Evolutionary conservation across 1,284 basidiomycete genomes (phyloP).

Genomic region (Melanopsichium pennsylvanicum): DNA sequence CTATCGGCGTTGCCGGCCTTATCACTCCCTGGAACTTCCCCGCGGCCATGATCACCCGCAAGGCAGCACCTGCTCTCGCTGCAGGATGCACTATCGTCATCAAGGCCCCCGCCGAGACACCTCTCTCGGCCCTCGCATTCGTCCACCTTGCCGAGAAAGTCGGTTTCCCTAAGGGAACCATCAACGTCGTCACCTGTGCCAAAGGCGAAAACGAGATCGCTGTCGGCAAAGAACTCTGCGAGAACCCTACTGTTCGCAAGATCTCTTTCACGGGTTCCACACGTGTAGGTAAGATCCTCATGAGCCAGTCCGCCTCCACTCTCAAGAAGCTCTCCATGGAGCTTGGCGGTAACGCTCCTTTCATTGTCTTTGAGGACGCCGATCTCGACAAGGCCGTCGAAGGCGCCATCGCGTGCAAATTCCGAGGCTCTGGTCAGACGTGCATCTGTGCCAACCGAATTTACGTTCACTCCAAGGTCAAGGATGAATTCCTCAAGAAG

Average conservation of each 20-base stretch:
- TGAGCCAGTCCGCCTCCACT: slow-evolving; percentile 81
- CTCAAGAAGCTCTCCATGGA: slow-evolving; percentile 80
- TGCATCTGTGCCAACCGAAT: slow-evolving; percentile 72
- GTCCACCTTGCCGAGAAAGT: slow-evolving; percentile 84
- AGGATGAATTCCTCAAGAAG: slow-evolving; percentile 83
- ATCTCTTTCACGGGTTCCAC: slow-evolving; percentile 93
- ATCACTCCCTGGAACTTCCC: slow-evolving; percentile 66
- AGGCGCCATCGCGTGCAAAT: slow-evolving; percentile 86
- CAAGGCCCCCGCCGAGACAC: slow-evolving; percentile 95
- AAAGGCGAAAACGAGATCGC: slow-evolving; percentile 76
- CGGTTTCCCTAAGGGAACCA: slow-evolving; percentile 90
- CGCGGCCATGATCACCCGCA: slow-evolving; percentile 76
- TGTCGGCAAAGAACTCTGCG: slow-evolving; percentile 75
- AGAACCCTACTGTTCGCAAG: slow-evolving; percentile 76
- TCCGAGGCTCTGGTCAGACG: slow-evolving; percentile 90
- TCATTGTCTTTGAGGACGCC: slow-evolving; percentile 96
- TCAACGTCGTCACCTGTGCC: slow-evolving; percentile 89
- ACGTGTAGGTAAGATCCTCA: slow-evolving; percentile 86
- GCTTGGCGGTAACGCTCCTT: slow-evolving; percentile 81
- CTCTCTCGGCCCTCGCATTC: slow-evolving; percentile 88
- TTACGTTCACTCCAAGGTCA: slow-evolving; percentile 74
- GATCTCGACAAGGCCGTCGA: slow-evolving; percentile 93
- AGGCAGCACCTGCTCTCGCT: slow-evolving; percentile 84
- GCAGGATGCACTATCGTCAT: slow-evolving; percentile 95
- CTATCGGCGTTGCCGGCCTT: slow-evolving; percentile 74